A percentile compares a stretch with the other conserved stretches of the same genome.
phyloP scores from a whole-genome alignment of 2,329 filamentous ascomycete species.

The Cadophora sp. region DNA sequence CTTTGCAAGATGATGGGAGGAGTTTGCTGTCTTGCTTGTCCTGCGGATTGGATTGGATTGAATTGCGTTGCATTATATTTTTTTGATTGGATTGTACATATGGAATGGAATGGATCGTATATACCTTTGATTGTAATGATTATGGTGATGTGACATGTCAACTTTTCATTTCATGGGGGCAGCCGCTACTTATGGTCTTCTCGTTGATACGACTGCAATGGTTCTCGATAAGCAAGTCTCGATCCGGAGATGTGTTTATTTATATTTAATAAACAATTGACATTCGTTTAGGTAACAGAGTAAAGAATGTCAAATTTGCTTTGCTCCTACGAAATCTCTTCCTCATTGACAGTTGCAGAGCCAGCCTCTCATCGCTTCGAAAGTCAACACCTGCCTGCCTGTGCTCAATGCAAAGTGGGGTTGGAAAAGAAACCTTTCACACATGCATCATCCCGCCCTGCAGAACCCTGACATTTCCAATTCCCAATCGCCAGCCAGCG shows the following conservation, averaged over 20 bases:
- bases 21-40: not conserved
- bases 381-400: not conserved
- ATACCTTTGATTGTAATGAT: not conserved
- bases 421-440: not conserved
- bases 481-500: not conserved
- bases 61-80: not conserved
- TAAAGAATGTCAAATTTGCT: too few relatives aligned
- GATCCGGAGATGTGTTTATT: too few relatives aligned
- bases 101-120: slow-evolving; percentile 2
- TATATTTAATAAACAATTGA: too few relatives aligned
- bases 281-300: too few relatives aligned
- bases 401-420: not conserved
- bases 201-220: too few relatives aligned
- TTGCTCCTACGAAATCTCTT: too few relatives aligned
- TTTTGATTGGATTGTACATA: slow-evolving; percentile 19
- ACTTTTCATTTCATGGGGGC: too few relatives aligned
- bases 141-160: not conserved
- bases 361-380: not conserved
- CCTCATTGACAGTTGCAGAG: not conserved
- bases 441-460: slow-evolving; percentile 13
- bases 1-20: slow-evolving; percentile 4
- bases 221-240: too few relatives aligned
- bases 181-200: too few relatives aligned
- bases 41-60: not conserved
- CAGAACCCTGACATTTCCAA: not conserved